These are phyloP conservation scores for Tilletia indica DNA, from an alignment of 1,284 basidiomycete species.

Conservation along the genomic window DNA sequence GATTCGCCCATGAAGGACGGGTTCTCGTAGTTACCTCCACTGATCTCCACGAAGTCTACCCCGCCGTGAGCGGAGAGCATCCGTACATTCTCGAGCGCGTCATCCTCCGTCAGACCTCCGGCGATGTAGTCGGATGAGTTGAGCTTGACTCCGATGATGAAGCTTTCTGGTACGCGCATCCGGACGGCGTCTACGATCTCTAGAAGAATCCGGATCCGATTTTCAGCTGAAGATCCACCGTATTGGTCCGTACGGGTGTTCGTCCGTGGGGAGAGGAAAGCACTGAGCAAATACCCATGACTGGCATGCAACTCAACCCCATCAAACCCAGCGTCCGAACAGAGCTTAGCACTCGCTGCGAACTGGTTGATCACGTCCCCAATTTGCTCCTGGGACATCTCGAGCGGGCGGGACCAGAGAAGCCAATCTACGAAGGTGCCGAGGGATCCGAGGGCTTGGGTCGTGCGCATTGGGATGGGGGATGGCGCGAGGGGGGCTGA, in stretches of 20 bases:
- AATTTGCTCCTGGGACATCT: conserved; percentile 67
- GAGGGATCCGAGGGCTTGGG: conserved; percentile 25
- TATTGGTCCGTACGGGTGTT: conserved; percentile 71
- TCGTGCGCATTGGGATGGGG: conserved; percentile 63
- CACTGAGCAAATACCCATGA: conserved; percentile 80
- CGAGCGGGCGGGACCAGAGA: conserved; percentile 31
- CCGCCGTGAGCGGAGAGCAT: conserved; percentile 67
- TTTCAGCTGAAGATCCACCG: conserved; percentile 50
- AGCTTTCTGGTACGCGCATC: conserved; percentile 63
- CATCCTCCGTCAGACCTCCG: conserved; percentile 60
- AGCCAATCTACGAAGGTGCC: conserved; percentile 57
- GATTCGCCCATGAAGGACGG: conserved; percentile 47
- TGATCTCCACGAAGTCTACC: conserved; percentile 81
- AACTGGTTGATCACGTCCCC: conserved; percentile 68
- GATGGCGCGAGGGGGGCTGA: conserved; percentile 68
- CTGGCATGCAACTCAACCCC: conserved; percentile 84
- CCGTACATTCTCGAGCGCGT: conserved; percentile 67
- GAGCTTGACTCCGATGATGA: conserved; percentile 79
- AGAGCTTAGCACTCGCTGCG: conserved; percentile 68
- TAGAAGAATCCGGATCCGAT: conserved; percentile 62
- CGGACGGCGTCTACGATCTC: conserved; percentile 69
- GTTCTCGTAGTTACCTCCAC: conserved; percentile 66
- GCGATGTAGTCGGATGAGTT: conserved; percentile 80
- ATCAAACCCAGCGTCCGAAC: conserved; percentile 75
- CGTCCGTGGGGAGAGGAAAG: conserved; percentile 75